Evolutionary conservation across 257 asterid genomes (phyloP).

Genomic region (Fraxinus anomala): DNA sequence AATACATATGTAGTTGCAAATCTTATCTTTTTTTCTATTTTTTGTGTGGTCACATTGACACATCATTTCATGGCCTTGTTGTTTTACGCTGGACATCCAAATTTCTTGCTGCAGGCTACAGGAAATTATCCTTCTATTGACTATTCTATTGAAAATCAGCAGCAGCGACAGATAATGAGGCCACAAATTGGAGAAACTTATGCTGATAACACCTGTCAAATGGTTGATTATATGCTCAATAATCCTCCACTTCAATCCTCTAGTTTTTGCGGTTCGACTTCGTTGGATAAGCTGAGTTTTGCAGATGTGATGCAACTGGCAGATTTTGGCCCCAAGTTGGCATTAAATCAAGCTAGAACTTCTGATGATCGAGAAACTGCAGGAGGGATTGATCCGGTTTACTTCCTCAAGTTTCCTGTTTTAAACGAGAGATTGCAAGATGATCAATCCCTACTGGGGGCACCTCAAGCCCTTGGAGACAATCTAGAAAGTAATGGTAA

Average conservation of each 20-base stretch:
- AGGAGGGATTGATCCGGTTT: conserved; percentile 62
- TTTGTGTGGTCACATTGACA: conserved; percentile 18
- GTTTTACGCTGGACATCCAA: conserved; percentile 33
- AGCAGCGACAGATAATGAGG: conserved; percentile 18
- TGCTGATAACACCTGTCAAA: conserved; percentile 36
- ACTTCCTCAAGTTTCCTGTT: conserved; percentile 79
- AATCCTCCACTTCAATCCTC: conserved; percentile 38
- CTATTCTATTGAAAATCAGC: conserved; percentile 40
- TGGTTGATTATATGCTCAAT: conserved; percentile 67
- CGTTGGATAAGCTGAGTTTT: conserved; percentile 75
- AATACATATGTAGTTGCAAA: conserved; percentile 23
- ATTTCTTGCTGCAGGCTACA: conserved; percentile 53
- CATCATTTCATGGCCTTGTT: conserved; percentile 38
- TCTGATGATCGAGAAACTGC: conserved; percentile 40
- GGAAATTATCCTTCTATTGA: conserved; percentile 42
- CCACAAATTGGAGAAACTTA: conserved; percentile 42
- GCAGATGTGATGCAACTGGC: conserved; percentile 94
- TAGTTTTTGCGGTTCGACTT: conserved; percentile 44
- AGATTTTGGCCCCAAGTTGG: conserved; percentile 72
- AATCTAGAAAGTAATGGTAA: conserved; percentile 25
- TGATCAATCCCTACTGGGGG: conserved; percentile 37
- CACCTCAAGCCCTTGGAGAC: conserved; percentile 23
- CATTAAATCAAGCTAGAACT: conserved; percentile 48
- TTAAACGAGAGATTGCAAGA: conserved; percentile 57
- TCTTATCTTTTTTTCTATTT: conserved; percentile 1